phyloP scores from a whole-genome alignment of 2,329 filamentous ascomycete species.

The Phialemoniopsis sp. region DNA sequence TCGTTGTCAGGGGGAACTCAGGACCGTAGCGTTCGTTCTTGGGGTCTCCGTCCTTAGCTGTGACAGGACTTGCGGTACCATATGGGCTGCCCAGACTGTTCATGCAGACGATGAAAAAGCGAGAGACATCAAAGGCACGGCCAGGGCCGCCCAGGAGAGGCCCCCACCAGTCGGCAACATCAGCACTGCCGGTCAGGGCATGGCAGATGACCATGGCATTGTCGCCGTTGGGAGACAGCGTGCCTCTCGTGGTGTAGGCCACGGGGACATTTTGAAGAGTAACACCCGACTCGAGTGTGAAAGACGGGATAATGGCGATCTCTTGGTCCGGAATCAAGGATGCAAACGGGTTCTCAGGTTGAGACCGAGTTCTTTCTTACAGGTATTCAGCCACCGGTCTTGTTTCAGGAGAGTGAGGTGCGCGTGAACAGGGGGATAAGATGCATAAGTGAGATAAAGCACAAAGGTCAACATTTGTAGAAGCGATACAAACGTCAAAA shows the following conservation, averaged over 20 bases:
- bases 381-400: slow-evolving; percentile 58
- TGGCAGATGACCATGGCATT: slow-evolving; percentile 79
- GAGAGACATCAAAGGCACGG: slow-evolving; percentile 73
- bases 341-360: slow-evolving; percentile 90
- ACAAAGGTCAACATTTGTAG: too few relatives aligned
- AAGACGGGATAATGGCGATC: slow-evolving; percentile 80
- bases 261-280: slow-evolving; percentile 72
- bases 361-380: slow-evolving; percentile 60
- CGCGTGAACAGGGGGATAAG: slow-evolving; percentile 4
- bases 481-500: too few relatives aligned
- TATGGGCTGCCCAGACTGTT: slow-evolving; percentile 85
- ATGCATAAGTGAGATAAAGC: slow-evolving; percentile 4
- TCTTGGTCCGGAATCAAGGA: slow-evolving; percentile 83
- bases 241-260: slow-evolving; percentile 63
- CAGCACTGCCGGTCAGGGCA: slow-evolving; percentile 79
- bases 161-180: slow-evolving; percentile 87
- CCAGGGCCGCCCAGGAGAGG: slow-evolving; percentile 74
- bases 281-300: slow-evolving; percentile 89
- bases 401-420: slow-evolving; percentile 8
- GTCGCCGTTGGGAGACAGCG: slow-evolving; percentile 52
- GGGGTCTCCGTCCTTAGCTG: slow-evolving; percentile 76
- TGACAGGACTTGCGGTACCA: slow-evolving; percentile 83
- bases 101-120: slow-evolving; percentile 83
- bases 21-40: slow-evolving; percentile 79
- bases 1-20: slow-evolving; percentile 92